Percentiles rank a stretch among this genome's conserved stretches.
Evolutionary conservation across 768 basidiomycete species (phyloP).

Genomic region (Ramaria rubella): DNA sequence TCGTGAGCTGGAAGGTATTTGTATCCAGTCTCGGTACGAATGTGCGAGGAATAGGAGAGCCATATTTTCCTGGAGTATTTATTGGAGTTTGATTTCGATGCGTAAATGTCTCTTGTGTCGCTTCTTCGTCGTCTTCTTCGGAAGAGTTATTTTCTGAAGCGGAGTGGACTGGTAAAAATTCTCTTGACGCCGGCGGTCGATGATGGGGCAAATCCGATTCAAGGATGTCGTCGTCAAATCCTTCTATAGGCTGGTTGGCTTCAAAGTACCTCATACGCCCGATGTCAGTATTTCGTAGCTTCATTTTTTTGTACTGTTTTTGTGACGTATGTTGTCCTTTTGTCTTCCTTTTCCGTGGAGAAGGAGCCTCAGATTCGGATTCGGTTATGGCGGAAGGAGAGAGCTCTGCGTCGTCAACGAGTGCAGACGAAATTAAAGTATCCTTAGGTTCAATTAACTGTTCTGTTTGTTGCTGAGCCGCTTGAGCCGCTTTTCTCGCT

Average conservation of each 20-base stretch:
- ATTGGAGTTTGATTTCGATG: conserved; percentile 6
- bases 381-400: background rate
- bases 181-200: conserved; percentile 17
- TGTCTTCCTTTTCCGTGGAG: conserved; percentile 2
- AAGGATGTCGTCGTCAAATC: conserved; percentile 33
- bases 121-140: conserved; percentile 31
- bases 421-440: no score
- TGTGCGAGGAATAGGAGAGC: conserved; percentile 37
- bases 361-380: background rate
- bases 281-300: background rate
- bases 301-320: background rate
- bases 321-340: background rate
- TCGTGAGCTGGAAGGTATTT: conserved; percentile 42
- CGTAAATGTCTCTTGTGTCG: conserved; percentile 3
- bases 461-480: background rate
- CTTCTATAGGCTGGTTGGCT: background rate
- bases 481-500: conserved; percentile 53
- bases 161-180: conserved; percentile 17
- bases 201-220: conserved; percentile 26
- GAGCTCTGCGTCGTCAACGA: background rate
- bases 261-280: conserved; percentile 3
- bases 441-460: background rate
- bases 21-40: conserved; percentile 40
- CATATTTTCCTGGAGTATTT: conserved; percentile 10
- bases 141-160: no score